Evolutionary conservation across 1,284 basidiomycete genomes (phyloP).

Genomic region (Schizopora paradoxa): DNA sequence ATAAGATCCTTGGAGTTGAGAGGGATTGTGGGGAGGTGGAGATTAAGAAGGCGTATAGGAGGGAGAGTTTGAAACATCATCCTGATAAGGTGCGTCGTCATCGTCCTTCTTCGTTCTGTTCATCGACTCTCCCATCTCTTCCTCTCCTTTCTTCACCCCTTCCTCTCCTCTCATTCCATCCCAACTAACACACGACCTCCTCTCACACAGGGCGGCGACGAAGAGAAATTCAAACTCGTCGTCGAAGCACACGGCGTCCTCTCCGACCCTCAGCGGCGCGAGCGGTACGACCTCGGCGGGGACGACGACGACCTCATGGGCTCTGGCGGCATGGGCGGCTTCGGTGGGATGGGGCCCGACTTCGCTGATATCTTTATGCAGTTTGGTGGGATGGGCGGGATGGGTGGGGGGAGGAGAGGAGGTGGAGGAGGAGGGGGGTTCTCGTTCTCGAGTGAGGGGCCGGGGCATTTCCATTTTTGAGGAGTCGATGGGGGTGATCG

Average conservation of each 20-base stretch:
- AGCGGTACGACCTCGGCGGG: slow-evolving; percentile 72
- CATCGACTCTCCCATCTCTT: background rate
- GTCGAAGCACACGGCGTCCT: slow-evolving; percentile 73
- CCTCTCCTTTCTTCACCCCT: slow-evolving; percentile 5
- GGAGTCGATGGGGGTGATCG: too few relatives aligned
- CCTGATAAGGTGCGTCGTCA: slow-evolving; percentile 66
- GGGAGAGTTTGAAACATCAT: slow-evolving; percentile 76
- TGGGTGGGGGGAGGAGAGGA: slow-evolving; percentile 1
- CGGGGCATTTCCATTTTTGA: too few relatives aligned
- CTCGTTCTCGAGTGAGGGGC: too few relatives aligned
- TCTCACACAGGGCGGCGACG: slow-evolving; percentile 57
- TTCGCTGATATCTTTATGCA: slow-evolving; percentile 61
- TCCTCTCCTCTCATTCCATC: too few relatives aligned
- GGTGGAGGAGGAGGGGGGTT: too few relatives aligned
- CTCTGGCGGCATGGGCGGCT: slow-evolving; percentile 35
- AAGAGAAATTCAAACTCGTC: slow-evolving; percentile 84
- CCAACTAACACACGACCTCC: too few relatives aligned
- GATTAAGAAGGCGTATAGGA: slow-evolving; percentile 76
- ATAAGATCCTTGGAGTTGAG: slow-evolving; percentile 65
- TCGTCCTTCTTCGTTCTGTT: too few relatives aligned
- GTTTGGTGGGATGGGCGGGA: slow-evolving; percentile 31
- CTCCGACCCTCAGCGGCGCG: slow-evolving; percentile 61
- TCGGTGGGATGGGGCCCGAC: slow-evolving; percentile 40
- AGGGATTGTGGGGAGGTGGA: slow-evolving; percentile 60
- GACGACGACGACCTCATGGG: slow-evolving; percentile 60